These are phyloP conservation scores for Protomyces inouyei DNA, from an alignment of 1,139 yeast species.

Conservation along the genomic window DNA sequence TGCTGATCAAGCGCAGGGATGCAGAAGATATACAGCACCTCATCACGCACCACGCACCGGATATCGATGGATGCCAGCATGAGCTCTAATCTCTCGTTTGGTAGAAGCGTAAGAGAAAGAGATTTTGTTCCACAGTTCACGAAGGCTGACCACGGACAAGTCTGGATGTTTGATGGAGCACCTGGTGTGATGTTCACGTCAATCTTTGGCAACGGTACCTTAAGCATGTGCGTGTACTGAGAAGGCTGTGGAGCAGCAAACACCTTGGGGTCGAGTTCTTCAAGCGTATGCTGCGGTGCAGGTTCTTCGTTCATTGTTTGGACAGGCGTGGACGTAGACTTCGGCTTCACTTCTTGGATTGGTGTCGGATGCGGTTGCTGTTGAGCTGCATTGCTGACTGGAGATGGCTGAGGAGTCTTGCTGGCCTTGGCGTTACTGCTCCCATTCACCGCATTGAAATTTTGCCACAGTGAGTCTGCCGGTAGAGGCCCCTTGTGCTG, in stretches of 20 bases:
- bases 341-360: no score
- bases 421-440: neutral
- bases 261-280: neutral
- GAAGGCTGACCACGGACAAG: conserved; percentile 15
- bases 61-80: neutral
- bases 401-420: no score
- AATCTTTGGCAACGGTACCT: neutral
- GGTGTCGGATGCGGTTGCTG: no score
- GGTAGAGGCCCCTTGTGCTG: neutral
- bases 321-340: no score
- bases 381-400: no score
- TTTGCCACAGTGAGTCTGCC: neutral
- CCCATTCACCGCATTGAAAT: neutral
- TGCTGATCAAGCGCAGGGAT: neutral
- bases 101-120: conserved; percentile 3
- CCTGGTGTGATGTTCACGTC: neutral
- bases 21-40: neutral
- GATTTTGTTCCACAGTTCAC: neutral
- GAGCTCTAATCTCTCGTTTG: neutral
- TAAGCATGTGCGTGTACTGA: conserved; percentile 6
- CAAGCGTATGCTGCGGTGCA: neutral
- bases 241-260: conserved; percentile 10
- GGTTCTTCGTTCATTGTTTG: no score
- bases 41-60: neutral
- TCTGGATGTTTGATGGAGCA: neutral